A percentile compares a stretch with the other conserved stretches of the same genome.
phyloP scores from a whole-genome alignment of 164 flowering plant species.

The Vitis vinifera region DNA sequence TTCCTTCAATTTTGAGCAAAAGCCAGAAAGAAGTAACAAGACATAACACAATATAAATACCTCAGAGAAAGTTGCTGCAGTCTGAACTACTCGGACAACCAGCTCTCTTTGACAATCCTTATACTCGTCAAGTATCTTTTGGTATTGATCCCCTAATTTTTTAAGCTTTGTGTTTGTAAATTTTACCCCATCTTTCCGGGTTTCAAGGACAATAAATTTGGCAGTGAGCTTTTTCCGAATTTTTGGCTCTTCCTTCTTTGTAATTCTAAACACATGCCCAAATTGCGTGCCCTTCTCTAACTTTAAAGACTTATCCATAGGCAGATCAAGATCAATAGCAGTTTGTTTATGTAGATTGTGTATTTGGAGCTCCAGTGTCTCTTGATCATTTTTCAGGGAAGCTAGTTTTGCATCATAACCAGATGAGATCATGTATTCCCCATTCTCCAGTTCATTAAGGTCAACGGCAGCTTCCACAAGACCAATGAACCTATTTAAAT shows the following conservation, averaged over 20 bases:
- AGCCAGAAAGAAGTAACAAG: constrained; percentile 2
- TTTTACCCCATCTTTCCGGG: constrained; percentile 96
- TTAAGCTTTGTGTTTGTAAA: constrained; percentile 94
- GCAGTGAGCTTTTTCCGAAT: constrained; percentile 79
- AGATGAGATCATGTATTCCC: constrained; percentile 91
- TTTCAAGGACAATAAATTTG: constrained; percentile 85
- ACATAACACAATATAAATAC: constrained; percentile 34
- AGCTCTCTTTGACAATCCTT: constrained; percentile 80
- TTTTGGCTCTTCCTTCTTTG: constrained; percentile 98
- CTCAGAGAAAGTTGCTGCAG: constrained; percentile 85
- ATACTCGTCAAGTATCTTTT: constrained; percentile 80
- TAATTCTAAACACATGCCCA: constrained; percentile 96
- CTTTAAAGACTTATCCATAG: constrained; percentile 81
- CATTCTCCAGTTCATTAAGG: constrained; percentile 94
- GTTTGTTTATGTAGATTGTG: constrained; percentile 74
- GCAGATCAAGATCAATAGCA: constrained; percentile 85
- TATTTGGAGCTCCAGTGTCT: constrained; percentile 68
- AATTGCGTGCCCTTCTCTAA: constrained; percentile 90
- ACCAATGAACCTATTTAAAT: constrained; percentile 75
- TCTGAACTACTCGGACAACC: constrained; percentile 77
- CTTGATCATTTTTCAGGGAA: constrained; percentile 69
- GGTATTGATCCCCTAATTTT: constrained; percentile 82
- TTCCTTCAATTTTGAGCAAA: constrained; percentile 8
- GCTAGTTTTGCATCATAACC: constrained; percentile 66
- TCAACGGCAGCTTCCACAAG: constrained; percentile 92